Percentiles rank a stretch among this genome's conserved stretches.
phyloP scores from a whole-genome alignment of 2,329 filamentous ascomycete species.

The Dothideomycetes sp. region DNA sequence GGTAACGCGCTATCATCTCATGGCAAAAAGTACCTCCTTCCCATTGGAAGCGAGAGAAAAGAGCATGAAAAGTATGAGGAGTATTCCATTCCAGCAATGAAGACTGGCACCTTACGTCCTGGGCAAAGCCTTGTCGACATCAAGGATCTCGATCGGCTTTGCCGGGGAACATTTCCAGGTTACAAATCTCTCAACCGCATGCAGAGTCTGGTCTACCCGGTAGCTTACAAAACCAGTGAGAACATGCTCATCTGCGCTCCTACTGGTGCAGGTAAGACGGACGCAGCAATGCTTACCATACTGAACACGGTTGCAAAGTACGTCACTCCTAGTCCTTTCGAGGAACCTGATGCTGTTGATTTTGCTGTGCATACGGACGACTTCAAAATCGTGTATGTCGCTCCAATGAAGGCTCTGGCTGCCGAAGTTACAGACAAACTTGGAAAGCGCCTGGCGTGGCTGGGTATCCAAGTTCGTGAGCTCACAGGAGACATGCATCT shows the following conservation, averaged over 20 bases:
- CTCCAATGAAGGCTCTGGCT: conserved; percentile 96
- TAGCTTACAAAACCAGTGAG: conserved; percentile 90
- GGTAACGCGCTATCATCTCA: conserved; percentile 74
- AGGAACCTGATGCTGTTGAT: conserved; percentile 60
- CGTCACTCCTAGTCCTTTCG: conserved; percentile 65
- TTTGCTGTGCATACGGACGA: conserved; percentile 76
- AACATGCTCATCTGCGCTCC: conserved; percentile 99
- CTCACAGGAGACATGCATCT: conserved; percentile 98
- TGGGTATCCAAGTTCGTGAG: conserved; percentile 84
- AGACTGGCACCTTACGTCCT: conserved; percentile 60
- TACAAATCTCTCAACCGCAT: conserved; percentile 93
- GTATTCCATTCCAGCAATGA: conserved; percentile 71
- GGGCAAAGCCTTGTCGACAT: conserved; percentile 71
- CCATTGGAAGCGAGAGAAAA: conserved; percentile 58
- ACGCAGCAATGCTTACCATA: conserved; percentile 94
- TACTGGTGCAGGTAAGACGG: conserved; percentile 91
- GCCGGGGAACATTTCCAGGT: conserved; percentile 80
- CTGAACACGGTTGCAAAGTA: conserved; percentile 85
- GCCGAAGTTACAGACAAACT: conserved; percentile 95
- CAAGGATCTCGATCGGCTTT: conserved; percentile 75
- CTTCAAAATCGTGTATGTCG: conserved; percentile 98
- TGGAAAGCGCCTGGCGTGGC: conserved; percentile 82
- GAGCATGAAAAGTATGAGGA: conserved; percentile 77
- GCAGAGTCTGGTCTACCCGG: conserved; percentile 93
- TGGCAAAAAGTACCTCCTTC: conserved; percentile 75